Evolutionary conservation across 129 eudicot species (phyloP).

Genomic region (Centrapalus pauciflorus): DNA sequence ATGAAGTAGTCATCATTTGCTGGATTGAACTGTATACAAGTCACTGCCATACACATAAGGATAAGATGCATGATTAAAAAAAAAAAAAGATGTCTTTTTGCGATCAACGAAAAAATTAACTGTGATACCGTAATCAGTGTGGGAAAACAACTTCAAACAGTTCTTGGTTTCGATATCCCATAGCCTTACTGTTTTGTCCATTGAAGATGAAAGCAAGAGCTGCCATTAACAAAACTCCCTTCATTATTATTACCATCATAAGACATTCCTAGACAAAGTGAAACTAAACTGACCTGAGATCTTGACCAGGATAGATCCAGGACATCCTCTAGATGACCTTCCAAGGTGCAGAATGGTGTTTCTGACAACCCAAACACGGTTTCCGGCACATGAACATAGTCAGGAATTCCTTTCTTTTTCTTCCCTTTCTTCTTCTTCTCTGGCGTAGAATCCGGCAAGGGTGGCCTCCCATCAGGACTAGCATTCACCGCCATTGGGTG

Average conservation of each 20-base stretch:
- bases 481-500: constrained; percentile 23
- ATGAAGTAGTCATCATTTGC: constrained; percentile 29
- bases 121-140: constrained; percentile 34
- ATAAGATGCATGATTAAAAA: not conserved
- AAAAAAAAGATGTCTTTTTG: not conserved
- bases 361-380: constrained; percentile 72
- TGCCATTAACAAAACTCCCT: constrained; percentile 13
- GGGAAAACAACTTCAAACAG: constrained; percentile 35
- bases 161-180: constrained; percentile 33
- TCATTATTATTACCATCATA: no score
- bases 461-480: constrained; percentile 46
- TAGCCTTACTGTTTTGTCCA: constrained; percentile 43
- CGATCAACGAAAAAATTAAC: not conserved
- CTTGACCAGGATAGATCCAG: constrained; percentile 84
- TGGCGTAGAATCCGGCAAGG: constrained; percentile 50
- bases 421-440: constrained; percentile 62
- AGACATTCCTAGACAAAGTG: no score
- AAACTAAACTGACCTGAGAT: constrained; percentile 53
- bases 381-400: constrained; percentile 72
- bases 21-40: constrained; percentile 42
- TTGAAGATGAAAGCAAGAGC: constrained; percentile 41
- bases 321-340: constrained; percentile 75
- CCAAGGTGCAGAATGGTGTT: constrained; percentile 56
- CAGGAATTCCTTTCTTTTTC: constrained; percentile 53
- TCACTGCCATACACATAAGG: constrained; percentile 30